Evolutionary conservation across 371 early-diverging fungal species (phyloP), one percentile per base, ranked within the genome.

Genomic region (Sporodiniella umbellata): DNA sequence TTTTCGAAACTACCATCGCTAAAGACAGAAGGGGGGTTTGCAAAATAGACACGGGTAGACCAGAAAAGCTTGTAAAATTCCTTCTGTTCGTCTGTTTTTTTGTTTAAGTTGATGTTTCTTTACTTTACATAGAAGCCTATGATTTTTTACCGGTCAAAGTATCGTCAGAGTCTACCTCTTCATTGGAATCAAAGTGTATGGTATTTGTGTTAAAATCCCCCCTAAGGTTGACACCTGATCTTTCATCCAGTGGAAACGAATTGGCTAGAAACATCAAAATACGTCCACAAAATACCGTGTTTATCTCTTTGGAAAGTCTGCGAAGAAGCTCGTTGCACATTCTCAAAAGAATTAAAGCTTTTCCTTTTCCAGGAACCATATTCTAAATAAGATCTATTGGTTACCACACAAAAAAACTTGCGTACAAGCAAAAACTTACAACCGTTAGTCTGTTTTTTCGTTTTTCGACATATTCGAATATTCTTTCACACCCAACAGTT

Each of bases 321-420:
- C 91, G 78, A 6, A 93, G 76, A 17, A 93, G 60, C 21, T 87
- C 88, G 58, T 92, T 93, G 65, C 95, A 93, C 62, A 89, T 69
- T 45, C 89, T 80, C 15, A 94, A 78, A 42, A 94, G 65, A 3
- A 88, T 75, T n/a, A 90, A 66, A 1, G 88, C 91, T 55, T 92
- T 92, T 42, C 93, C 92, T 58, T 76, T 79, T 1, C 69, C 78
- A 18, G 89, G 82, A 4, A 81, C 68, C 76, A 92, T 85, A 51
- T 73, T 67, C 88, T 88, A 59, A 8, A 38, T 4, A 33, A 14
- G 53, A 42, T 37, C 12, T n/a, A n/a, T n/a, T n/a, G n/a, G n/a
- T n/a, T n/a, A n/a, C n/a, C n/a, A n/a, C n/a, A n/a, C n/a, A n/a
- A n/a, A n/a, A n/a, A n/a, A n/a, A n/a, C n/a, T n/a, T n/a, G n/a